Evolutionary conservation across 345 rosid genomes (phyloP).

Genomic region (Rhizophora apiculata): DNA sequence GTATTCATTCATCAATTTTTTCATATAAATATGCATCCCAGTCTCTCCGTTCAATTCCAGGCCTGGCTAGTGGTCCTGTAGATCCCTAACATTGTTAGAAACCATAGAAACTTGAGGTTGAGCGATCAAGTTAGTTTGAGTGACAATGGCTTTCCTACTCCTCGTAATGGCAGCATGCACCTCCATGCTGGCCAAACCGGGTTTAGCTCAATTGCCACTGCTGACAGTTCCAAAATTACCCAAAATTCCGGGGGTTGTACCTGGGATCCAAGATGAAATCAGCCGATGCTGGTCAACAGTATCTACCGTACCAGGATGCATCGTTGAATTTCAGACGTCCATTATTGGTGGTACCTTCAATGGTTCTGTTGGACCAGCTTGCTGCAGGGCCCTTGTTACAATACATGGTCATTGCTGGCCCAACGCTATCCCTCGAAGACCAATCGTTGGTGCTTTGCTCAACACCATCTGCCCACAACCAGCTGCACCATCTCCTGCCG

Average conservation of each 20-base stretch:
- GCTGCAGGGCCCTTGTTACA: conserved; percentile 6
- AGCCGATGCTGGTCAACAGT: not conserved
- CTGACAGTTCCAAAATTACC: not conserved
- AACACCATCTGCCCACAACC: not conserved
- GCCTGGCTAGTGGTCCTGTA: too few relatives aligned
- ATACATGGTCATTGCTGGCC: conserved; percentile 7
- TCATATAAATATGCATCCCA: too few relatives aligned
- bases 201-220: too few relatives aligned
- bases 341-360: not conserved
- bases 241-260: not conserved
- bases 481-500: not conserved
- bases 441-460: conserved; percentile 7
- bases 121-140: too few relatives aligned
- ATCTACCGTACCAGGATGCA: not conserved
- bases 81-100: too few relatives aligned
- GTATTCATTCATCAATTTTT: too few relatives aligned
- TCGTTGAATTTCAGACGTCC: not conserved
- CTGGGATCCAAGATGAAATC: not conserved
- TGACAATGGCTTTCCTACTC: too few relatives aligned
- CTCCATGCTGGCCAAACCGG: too few relatives aligned
- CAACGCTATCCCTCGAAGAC: conserved; percentile 3
- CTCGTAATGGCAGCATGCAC: too few relatives aligned
- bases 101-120: too few relatives aligned
- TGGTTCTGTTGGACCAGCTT: conserved; percentile 3
- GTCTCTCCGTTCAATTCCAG: too few relatives aligned